These are phyloP conservation scores for Tothia fuscella DNA, from an alignment of 2,329 filamentous ascomycete genomes.

Conservation along the genomic window DNA sequence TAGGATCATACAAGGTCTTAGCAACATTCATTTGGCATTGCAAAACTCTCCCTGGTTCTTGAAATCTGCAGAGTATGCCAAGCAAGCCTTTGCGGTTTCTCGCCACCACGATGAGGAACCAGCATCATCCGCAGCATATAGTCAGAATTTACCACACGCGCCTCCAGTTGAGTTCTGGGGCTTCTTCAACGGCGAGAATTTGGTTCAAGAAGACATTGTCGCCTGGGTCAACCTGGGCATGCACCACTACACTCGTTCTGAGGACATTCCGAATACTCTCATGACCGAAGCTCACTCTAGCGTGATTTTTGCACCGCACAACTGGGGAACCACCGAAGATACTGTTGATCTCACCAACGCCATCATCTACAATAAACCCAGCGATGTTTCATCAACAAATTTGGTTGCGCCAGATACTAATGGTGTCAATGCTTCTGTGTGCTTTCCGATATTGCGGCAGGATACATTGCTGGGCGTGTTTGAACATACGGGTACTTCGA, in stretches of 20 bases:
- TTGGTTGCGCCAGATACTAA: no score
- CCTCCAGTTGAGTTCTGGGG: constrained; percentile 33
- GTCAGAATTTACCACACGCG: constrained; percentile 24
- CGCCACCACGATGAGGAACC: constrained; percentile 36
- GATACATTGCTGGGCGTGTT: no score
- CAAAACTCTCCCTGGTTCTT: constrained; percentile 25
- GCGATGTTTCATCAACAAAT: no score
- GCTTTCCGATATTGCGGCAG: no score
- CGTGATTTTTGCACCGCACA: constrained; percentile 23
- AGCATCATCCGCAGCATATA: constrained; percentile 24
- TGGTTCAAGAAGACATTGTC: constrained; percentile 36
- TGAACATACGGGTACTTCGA: no score
- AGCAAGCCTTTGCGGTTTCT: constrained; percentile 30
- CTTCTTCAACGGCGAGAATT: constrained; percentile 32
- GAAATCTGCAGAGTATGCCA: constrained; percentile 24
- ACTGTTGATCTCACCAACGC: no score
- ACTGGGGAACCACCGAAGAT: no score
- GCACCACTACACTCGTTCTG: constrained; percentile 44
- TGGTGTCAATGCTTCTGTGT: no score
- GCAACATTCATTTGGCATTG: constrained; percentile 24
- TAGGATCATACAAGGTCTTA: constrained; percentile 28
- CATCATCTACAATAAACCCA: no score
- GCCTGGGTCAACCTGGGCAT: constrained; percentile 46
- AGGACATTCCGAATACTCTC: constrained; percentile 27
- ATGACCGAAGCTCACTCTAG: constrained; percentile 19